phyloP scores from a whole-genome alignment of 73 alveolate species.

The Symbiodinium natans region DNA sequence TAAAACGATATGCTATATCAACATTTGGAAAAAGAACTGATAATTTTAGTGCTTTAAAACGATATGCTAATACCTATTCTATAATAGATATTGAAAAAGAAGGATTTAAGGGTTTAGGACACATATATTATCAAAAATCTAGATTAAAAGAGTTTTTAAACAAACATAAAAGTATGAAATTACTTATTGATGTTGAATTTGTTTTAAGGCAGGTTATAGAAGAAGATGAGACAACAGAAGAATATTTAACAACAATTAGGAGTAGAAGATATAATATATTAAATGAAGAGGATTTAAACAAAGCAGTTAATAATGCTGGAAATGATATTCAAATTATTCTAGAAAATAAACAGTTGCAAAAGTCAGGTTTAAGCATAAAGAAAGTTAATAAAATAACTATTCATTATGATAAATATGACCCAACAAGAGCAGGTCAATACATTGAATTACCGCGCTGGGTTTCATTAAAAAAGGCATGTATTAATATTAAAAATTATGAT shows the following conservation, averaged over 20 bases:
- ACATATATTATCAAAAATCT: background rate
- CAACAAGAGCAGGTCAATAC: slow-evolving; percentile 16
- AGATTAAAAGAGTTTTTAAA: background rate
- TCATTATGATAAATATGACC: background rate
- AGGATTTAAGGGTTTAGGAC: background rate
- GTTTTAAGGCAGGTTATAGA: background rate
- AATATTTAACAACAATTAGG: background rate
- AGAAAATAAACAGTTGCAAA: background rate
- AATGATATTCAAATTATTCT: background rate
- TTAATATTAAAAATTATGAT: background rate
- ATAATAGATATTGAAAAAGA: background rate
- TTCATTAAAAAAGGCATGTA: background rate
- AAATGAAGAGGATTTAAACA: background rate
- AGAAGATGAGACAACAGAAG: background rate
- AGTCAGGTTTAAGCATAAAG: background rate
- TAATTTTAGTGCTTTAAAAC: background rate
- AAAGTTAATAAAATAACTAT: background rate
- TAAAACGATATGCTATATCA: background rate
- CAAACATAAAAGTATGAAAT: background rate
- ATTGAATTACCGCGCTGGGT: slow-evolving; percentile 2
- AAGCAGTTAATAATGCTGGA: background rate
- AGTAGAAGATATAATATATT: background rate
- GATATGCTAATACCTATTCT: background rate
- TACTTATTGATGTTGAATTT: background rate
- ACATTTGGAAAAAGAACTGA: background rate